Evolutionary conservation across 2,329 filamentous ascomycete species (phyloP), one percentile per base, ranked within the genome.

Genomic region (Fusarium chaquense): DNA sequence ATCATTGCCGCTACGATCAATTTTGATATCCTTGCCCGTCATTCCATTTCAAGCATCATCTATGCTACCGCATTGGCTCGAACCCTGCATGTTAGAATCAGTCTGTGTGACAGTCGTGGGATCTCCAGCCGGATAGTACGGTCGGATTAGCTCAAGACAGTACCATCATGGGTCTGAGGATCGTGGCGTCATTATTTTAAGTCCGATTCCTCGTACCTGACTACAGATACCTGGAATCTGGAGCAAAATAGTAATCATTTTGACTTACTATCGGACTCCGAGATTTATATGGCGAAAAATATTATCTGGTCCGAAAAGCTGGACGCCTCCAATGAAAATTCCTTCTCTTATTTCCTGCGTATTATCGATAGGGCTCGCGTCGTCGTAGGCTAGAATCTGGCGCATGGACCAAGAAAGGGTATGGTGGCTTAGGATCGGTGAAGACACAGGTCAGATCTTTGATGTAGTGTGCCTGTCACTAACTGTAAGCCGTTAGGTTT

Each of bases 181-280:
- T 20, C 20, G 24, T 26, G 24, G 24, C 24, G 24, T 7, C 20
- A 20, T 28, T 28, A 5, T 4, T 20, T 40, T 6, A 20, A 9
- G 18, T n/a, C 20, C 33, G 12, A 1, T 8, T 28, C 40, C 6
- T 4, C 5, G 24, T 40, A 28, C 24, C 33, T 28, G 33, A 28
- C 13, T 28, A n/a, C 2, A 15, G 2, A 9, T 6, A 1, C 13
- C 12, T 18, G 8, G 7, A n/a, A 4, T 18, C 16, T 20, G 12
- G 5, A 8, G 2, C 3, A 10, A 3, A 13, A n/a, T n/a, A 20
- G 4, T 6, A 15, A 3, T 1, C 6, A 15, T 9, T 12, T 12
- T 32, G 44, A 20, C 26, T 46, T 12, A n/a, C 12, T 15, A 15
- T 15, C 9, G 12, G 12, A 4, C 18, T 32, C 12, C n/a, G 13